Percentiles rank a stretch among this genome's conserved stretches.
phyloP scores from a whole-genome alignment of 2,329 filamentous ascomycete species.

The Colletotrichum salicis region DNA sequence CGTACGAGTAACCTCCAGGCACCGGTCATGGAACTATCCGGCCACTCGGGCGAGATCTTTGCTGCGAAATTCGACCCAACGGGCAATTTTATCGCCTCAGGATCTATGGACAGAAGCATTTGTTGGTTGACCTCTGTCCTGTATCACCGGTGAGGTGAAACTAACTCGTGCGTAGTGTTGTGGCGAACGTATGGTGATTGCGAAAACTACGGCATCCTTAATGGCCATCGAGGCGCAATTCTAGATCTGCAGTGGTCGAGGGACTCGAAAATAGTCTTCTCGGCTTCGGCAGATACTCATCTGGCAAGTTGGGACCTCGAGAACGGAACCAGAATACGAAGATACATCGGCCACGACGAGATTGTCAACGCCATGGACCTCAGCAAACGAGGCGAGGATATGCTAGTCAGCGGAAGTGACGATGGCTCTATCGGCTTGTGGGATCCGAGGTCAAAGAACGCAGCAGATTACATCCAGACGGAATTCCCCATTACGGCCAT shows the following conservation, averaged over 20 bases:
- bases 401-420: conserved; percentile 90
- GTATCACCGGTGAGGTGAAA: too few species aligned
- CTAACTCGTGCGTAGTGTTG: conserved; percentile 69
- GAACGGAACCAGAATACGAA: conserved; percentile 89
- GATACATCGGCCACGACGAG: conserved; percentile 93
- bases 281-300: conserved; percentile 92
- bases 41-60: conserved; percentile 88
- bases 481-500: conserved; percentile 93
- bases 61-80: conserved; percentile 89
- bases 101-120: conserved; percentile 93
- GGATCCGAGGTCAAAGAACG: conserved; percentile 92
- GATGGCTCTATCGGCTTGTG: conserved; percentile 95
- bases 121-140: conserved; percentile 58
- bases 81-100: conserved; percentile 90
- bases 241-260: conserved; percentile 96
- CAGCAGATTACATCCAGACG: conserved; percentile 87
- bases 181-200: conserved; percentile 94
- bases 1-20: conserved; percentile 87
- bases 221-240: conserved; percentile 89
- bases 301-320: conserved; percentile 96
- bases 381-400: conserved; percentile 87
- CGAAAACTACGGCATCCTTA: conserved; percentile 91
- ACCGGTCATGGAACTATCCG: conserved; percentile 92
- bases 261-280: conserved; percentile 90
- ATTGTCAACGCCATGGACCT: conserved; percentile 94